Conservation (phyloP, 1,284 basidiomycete species). For the Naganishia sp. region DNA sequence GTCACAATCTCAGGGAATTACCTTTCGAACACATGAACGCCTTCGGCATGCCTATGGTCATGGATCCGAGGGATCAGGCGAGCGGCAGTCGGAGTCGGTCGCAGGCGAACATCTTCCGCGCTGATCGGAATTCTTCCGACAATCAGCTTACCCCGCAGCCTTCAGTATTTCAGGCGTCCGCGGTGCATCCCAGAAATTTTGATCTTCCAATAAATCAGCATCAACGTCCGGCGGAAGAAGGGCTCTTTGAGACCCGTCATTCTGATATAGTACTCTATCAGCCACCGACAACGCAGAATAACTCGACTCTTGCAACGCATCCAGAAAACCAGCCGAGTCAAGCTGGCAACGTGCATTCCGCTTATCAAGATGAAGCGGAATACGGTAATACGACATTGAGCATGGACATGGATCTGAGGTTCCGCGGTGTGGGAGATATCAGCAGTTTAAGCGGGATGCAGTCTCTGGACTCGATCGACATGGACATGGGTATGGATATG, state of each 20-base stretch:
- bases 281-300: neutral
- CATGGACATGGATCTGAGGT: constrained; percentile 23
- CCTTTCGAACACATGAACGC: constrained; percentile 30
- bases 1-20: constrained; percentile 6
- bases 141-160: neutral
- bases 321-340: neutral
- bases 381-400: constrained; percentile 1
- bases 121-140: neutral
- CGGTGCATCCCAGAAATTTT: neutral
- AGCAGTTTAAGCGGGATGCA: constrained; percentile 1
- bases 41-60: constrained; percentile 20
- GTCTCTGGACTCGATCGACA: constrained; percentile 11
- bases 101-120: neutral
- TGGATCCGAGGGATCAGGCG: constrained; percentile 16
- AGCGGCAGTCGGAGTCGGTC: neutral
- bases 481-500: constrained; percentile 16
- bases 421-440: constrained; percentile 16
- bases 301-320: neutral
- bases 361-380: neutral
- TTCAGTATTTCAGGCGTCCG: neutral
- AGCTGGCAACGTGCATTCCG: neutral
- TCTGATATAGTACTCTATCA: neutral
- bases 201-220: neutral
- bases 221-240: neutral
- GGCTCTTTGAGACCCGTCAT: constrained; percentile 3